Percentiles rank a stretch among this genome's conserved stretches.
Evolutionary conservation across 1,139 yeast species (phyloP).

Genomic region (Kurtzmaniella quercitrusa): DNA sequence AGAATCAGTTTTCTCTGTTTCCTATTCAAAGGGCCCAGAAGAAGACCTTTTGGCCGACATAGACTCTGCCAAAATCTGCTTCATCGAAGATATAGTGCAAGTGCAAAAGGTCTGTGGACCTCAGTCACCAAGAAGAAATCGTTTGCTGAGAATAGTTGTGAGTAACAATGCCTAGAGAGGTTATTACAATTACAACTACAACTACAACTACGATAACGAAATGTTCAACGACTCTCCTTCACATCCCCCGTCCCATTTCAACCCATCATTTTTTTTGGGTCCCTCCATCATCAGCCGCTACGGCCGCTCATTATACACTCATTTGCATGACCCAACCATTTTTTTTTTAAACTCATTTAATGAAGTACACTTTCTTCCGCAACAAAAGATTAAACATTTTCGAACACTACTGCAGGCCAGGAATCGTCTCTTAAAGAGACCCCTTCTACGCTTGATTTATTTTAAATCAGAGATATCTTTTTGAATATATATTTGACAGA

Average conservation of each 20-base stretch:
- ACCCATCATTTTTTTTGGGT: background rate
- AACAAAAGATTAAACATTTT: background rate
- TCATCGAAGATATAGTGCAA: slow-evolving; percentile 6
- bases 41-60: slow-evolving; percentile 7
- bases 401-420: background rate
- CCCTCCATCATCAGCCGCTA: background rate
- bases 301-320: background rate
- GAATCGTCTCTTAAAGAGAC: too few relatives aligned
- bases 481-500: too few relatives aligned
- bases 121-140: background rate
- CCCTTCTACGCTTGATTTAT: too few relatives aligned
- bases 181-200: too few relatives aligned
- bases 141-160: slow-evolving; percentile 1
- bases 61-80: slow-evolving; percentile 5
- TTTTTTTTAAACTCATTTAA: background rate
- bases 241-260: background rate
- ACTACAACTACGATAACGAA: background rate
- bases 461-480: too few relatives aligned
- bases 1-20: slow-evolving; percentile 5
- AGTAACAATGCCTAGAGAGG: background rate
- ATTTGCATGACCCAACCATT: background rate
- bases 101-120: slow-evolving; percentile 4
- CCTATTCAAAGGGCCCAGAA: slow-evolving; percentile 1
- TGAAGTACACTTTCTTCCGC: background rate
- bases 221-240: background rate